Evolutionary conservation across 805 yeast genomes (phyloP).

Genomic region (Yarrowia hollandica): DNA sequence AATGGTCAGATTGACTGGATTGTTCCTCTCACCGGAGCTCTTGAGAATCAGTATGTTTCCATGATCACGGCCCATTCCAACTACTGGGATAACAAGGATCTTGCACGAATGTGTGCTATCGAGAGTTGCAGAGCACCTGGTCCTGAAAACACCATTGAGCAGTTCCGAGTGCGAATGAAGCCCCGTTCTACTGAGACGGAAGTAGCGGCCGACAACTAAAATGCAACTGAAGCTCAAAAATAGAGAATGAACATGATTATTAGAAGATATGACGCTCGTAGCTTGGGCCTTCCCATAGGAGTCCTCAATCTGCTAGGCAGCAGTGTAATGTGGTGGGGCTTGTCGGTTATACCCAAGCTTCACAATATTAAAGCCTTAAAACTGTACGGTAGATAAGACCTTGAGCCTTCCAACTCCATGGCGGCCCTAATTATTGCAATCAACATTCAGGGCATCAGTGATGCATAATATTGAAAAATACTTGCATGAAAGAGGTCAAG

Average conservation of each 20-base stretch:
- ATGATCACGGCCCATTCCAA: constrained; percentile 88
- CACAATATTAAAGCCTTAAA: no score
- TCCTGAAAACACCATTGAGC: constrained; percentile 35
- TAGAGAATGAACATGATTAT: no score
- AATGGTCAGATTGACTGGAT: constrained; percentile 84
- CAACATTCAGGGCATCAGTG: constrained; percentile 9
- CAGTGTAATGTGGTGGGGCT: no score
- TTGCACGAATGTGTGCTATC: constrained; percentile 59
- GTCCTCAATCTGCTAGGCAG: no score
- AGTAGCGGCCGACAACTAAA: not conserved
- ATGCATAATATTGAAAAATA: not conserved
- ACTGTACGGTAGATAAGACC: no score
- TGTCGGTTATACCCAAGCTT: no score
- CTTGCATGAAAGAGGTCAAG: not conserved
- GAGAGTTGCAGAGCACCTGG: constrained; percentile 43
- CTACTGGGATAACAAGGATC: constrained; percentile 82
- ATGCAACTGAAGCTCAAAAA: no score
- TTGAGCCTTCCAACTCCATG: no score
- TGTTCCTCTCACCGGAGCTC: constrained; percentile 54
- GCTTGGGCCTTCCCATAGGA: no score
- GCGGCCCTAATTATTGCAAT: no score
- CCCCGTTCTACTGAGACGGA: not conserved
- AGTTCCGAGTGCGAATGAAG: constrained; percentile 34
- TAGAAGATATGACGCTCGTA: no score
- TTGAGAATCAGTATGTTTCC: constrained; percentile 76